Conservation (phyloP, 306 rosid genomes). For the Lagenaria siceraria region DNA sequence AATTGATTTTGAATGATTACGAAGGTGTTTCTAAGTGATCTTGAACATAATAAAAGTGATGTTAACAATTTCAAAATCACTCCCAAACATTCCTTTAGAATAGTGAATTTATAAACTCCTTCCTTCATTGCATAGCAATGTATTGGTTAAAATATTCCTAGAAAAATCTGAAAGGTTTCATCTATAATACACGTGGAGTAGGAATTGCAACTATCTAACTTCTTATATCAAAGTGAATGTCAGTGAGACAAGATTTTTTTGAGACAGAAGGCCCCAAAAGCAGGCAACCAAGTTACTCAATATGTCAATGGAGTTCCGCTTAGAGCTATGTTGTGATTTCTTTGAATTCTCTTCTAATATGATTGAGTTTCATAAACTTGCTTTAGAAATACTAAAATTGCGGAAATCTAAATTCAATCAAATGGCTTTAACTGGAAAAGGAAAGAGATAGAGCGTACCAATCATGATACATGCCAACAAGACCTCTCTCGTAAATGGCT, state of each 20-base stretch:
- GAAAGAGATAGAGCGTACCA: slow-evolving; percentile 38
- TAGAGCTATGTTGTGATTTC: not conserved
- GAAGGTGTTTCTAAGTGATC: too few relatives aligned
- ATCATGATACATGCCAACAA: slow-evolving; percentile 89
- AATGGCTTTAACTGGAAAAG: not conserved
- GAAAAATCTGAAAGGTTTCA: not conserved
- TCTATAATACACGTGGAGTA: not conserved
- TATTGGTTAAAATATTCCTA: not conserved
- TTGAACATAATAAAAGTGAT: too few relatives aligned
- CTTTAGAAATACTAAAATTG: not conserved
- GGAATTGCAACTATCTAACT: not conserved
- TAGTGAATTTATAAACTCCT: not conserved
- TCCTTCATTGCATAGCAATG: not conserved
- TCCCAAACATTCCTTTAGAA: not conserved
- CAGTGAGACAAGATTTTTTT: not conserved
- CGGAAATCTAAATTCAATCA: not conserved
- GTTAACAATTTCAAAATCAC: too few relatives aligned
- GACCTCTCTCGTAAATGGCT: slow-evolving; percentile 83
- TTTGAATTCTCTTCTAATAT: not conserved
- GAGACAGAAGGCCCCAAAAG: not conserved
- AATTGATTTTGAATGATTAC: too few relatives aligned
- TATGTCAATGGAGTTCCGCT: not conserved
- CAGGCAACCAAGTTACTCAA: not conserved
- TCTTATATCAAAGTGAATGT: not conserved
- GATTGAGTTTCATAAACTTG: not conserved